These are phyloP conservation scores for Nannochloris sp. DNA, from an alignment of 139 green algal genomes.

Conservation along the genomic window DNA sequence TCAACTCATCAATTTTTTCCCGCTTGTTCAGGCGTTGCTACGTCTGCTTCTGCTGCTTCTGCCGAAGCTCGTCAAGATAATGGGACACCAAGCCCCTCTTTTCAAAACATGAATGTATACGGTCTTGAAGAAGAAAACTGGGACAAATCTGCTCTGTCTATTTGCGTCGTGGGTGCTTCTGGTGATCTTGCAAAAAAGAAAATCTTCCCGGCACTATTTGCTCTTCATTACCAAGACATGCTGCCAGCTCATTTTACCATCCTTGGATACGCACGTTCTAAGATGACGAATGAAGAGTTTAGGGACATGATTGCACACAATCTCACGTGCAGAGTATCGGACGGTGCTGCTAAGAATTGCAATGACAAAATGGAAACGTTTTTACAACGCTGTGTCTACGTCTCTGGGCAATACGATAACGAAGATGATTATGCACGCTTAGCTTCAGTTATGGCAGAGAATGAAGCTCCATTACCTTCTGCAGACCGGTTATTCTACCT, in stretches of 20 bases:
- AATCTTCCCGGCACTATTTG: conserved; percentile 96
- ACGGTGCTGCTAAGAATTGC: background rate
- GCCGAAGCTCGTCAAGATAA: too few species aligned
- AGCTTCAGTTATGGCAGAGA: conserved; percentile 46
- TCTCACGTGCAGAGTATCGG: conserved; percentile 60
- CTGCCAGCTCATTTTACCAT: conserved; percentile 83
- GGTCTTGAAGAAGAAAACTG: conserved; percentile 40
- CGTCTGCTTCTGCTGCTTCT: too few species aligned
- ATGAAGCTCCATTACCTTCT: conserved; percentile 39
- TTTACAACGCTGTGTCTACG: conserved; percentile 85
- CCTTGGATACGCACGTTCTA: conserved; percentile 86
- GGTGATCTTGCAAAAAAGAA: conserved; percentile 99
- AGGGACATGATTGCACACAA: conserved; percentile 66
- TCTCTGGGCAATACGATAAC: conserved; percentile 65
- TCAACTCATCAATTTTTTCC: too few species aligned
- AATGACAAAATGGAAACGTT: conserved; percentile 69
- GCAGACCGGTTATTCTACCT: conserved; percentile 97
- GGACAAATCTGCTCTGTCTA: conserved; percentile 43
- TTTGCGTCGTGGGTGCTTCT: conserved; percentile 91
- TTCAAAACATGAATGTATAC: conserved; percentile 20
- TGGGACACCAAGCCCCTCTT: background rate
- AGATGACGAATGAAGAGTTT: conserved; percentile 87
- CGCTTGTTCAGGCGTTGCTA: too few species aligned
- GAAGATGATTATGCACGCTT: conserved; percentile 67
- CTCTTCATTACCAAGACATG: conserved; percentile 86